phyloP scores from a whole-genome alignment of 768 basidiomycete species.

The Termitomyces sp. region DNA sequence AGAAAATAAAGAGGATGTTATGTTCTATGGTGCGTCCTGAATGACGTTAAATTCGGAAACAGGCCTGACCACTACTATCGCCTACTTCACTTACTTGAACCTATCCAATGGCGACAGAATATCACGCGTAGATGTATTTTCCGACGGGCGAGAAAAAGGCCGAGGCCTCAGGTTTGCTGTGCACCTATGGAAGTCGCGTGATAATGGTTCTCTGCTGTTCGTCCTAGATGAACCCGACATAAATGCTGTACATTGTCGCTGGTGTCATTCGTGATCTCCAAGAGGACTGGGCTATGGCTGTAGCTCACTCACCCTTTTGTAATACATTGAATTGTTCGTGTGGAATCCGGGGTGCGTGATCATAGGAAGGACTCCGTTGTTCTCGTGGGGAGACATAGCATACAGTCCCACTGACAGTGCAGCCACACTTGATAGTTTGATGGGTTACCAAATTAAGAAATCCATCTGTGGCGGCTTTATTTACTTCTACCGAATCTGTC shows the following conservation, averaged over 20 bases:
- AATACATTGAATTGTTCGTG: no score
- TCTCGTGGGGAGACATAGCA: background rate
- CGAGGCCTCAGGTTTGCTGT: background rate
- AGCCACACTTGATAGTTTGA: conserved; percentile 4
- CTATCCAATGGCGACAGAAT: background rate
- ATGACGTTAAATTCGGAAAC: background rate
- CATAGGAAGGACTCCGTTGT: background rate
- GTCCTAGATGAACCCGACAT: background rate
- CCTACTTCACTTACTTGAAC: background rate
- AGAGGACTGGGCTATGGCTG: background rate
- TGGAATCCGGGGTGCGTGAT: background rate
- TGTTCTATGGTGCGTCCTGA: background rate
- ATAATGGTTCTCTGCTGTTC: background rate
- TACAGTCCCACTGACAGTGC: background rate
- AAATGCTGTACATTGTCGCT: background rate
- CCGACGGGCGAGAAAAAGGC: background rate
- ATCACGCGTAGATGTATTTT: background rate
- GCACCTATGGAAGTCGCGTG: background rate
- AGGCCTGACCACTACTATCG: background rate
- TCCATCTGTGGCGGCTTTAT: background rate
- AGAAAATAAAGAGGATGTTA: background rate
- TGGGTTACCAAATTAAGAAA: background rate
- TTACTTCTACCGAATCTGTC: background rate
- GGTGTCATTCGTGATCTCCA: no score
- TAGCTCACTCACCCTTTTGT: background rate